Evolutionary conservation across 2,329 filamentous ascomycete genomes (phyloP).

Genomic region (Verticillium zaregamsianum): DNA sequence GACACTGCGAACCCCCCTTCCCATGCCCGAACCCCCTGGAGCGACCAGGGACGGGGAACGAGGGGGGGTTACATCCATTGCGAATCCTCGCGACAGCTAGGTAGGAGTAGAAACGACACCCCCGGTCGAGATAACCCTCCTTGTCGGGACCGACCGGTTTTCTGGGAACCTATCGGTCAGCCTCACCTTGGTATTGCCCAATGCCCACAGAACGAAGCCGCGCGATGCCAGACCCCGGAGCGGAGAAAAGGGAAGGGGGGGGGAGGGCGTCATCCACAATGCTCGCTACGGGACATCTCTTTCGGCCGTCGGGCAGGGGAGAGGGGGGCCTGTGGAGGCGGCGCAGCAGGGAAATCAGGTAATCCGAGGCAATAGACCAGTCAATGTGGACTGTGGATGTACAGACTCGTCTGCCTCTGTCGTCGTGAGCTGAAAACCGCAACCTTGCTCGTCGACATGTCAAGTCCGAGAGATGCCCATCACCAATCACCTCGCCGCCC

Average conservation of each 20-base stretch:
- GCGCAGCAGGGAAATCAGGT: too few relatives aligned
- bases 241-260: neutral
- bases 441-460: neutral
- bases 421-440: neutral
- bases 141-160: neutral
- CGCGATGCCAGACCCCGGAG: neutral
- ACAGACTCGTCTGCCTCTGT: too few relatives aligned
- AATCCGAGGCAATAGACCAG: neutral
- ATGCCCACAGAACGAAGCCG: neutral
- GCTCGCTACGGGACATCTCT: neutral
- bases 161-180: neutral
- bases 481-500: neutral
- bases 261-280: neutral
- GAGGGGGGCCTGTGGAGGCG: too few relatives aligned
- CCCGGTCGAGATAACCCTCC: neutral
- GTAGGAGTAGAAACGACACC: neutral
- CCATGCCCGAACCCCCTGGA: neutral
- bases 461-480: neutral
- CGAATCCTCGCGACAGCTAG: neutral
- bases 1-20: neutral
- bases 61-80: conserved; percentile 5
- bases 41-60: neutral
- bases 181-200: neutral
- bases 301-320: neutral
- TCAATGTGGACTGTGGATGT: neutral